These are phyloP conservation scores for Candida odintsovae DNA, from an alignment of 805 yeast species.

Conservation along the genomic window DNA sequence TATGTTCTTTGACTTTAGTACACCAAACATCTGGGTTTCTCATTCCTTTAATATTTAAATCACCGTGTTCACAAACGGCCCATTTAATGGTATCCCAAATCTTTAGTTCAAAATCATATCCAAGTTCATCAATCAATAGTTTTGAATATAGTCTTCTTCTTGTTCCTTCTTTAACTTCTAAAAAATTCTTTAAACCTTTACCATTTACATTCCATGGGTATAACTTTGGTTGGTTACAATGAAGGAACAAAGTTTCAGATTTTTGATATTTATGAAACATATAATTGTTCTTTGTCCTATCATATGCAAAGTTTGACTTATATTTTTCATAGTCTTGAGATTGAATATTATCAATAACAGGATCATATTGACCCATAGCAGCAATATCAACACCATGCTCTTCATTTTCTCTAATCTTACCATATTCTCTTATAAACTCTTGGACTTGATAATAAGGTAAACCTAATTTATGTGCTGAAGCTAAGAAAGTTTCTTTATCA, in stretches of 20 bases:
- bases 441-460: constrained; percentile 50
- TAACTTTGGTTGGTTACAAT: constrained; percentile 25
- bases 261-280: constrained; percentile 15
- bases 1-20: constrained; percentile 30
- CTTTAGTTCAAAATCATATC: constrained; percentile 25
- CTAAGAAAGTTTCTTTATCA: constrained; percentile 72
- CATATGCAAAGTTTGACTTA: constrained; percentile 12
- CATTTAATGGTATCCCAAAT: constrained; percentile 25
- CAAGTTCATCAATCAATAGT: constrained; percentile 17
- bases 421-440: constrained; percentile 49
- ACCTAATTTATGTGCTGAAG: constrained; percentile 52
- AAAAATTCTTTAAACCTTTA: constrained; percentile 19
- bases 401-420: constrained; percentile 24
- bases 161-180: constrained; percentile 13
- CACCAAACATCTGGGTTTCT: constrained; percentile 34
- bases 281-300: constrained; percentile 16
- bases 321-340: constrained; percentile 10
- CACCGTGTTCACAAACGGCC: constrained; percentile 26
- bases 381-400: constrained; percentile 36
- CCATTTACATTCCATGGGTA: constrained; percentile 26
- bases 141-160: constrained; percentile 20
- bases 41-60: constrained; percentile 33
- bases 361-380: constrained; percentile 54
- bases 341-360: constrained; percentile 34
- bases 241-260: constrained; percentile 23